Base-by-base conservation (phyloP, 768 basidiomycete genomes). In the Tricholomella constricta region DNA sequence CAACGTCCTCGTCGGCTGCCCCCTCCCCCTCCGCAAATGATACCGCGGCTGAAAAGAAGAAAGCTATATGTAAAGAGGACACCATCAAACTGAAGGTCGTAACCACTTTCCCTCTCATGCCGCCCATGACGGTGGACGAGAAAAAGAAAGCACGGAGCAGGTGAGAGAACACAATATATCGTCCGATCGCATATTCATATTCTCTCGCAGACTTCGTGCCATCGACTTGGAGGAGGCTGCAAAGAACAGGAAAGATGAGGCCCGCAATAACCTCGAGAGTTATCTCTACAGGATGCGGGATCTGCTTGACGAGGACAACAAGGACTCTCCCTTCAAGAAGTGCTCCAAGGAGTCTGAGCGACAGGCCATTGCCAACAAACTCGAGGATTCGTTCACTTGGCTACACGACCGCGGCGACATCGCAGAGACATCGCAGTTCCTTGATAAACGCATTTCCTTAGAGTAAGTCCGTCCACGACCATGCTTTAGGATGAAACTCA, bases 261-360 rank as follows among this genome's bases (percentile, higher is more conserved):
- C 93, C 2, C 80, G 88, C 26, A 99, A 99, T 70, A 78, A 81
- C 22, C 83, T 99, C 46, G 97, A 99, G 69, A 84, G 88, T 27
- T 97, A 97, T 65, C 71, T 98, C n/a, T 99, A 99, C 74, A 82
- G 87, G 54, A 72, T 97, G 29, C 86, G 91, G 19, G 94, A 94
- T 64, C 77, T 96, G 9, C 75, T 98, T 26, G 79, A 82, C 26
- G 84, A 88, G 34, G 80, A 82, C 10, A 81, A 82, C 59, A 61
- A 72, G 4, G 79, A 84, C 7, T 83, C 86, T 6, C 89, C 92
- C 2, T 91, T 98, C 73, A 84, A 84, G 69, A 88, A 90, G 63
- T 95, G 88, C 66, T 95, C 94, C 4, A 87, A 86, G 57, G 71
- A 76, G 8, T 65, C 67, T 6, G 97, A 99, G 69, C 76, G 92